Evolutionary conservation across 2,329 filamentous ascomycete species (phyloP), one percentile per base, ranked within the genome.

Genomic region (Chaetomium sp.): DNA sequence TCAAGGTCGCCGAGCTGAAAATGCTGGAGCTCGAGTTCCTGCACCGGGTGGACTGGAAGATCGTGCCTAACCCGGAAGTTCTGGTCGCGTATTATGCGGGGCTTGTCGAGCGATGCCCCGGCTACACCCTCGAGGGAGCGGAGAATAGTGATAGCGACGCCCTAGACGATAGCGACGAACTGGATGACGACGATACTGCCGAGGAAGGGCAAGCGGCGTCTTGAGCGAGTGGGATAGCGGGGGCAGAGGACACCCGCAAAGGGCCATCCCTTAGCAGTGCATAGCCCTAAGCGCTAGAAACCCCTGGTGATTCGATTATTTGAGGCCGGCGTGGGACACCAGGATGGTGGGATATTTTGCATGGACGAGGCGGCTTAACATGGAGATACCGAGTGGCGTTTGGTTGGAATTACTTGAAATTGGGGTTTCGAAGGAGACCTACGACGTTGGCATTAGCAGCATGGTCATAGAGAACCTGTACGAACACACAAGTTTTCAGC

Each of bases 11-110:
- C 57, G 95, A 99, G 77, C 80, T 99, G 68, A 96, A 95, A 65
- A 81, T 97, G 63, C 81, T 99, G 10, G 95, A 99, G 76, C 83
- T 99, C 33, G 95, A 99, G 73, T 97, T 99, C 70, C 80, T 99
- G 35, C 92, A 93, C 74, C 85, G 92, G 60, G 90, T 99, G 31
- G 92, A 97, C 73, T 99, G 95, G 94, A 91, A 90, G 73, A 99
- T 99, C 70, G 93, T 99, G 3, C 95, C 95, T 5, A 93, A 96
- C 73, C 93, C 95, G 1, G 95, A 98, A 75, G 90, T 96, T 2
- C 81, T 99, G 51, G 92, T 93, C 29, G 93, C 96, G 63, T 99
- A 99, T 75, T 99, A 98, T 76, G 86, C 87, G 66, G 94, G 92
- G 57, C 80, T 99, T 38, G 90, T 98, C 35, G 91, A 87, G 69